Base-by-base conservation (phyloP, 116 monocot species). In the Iris pallida region DNA sequence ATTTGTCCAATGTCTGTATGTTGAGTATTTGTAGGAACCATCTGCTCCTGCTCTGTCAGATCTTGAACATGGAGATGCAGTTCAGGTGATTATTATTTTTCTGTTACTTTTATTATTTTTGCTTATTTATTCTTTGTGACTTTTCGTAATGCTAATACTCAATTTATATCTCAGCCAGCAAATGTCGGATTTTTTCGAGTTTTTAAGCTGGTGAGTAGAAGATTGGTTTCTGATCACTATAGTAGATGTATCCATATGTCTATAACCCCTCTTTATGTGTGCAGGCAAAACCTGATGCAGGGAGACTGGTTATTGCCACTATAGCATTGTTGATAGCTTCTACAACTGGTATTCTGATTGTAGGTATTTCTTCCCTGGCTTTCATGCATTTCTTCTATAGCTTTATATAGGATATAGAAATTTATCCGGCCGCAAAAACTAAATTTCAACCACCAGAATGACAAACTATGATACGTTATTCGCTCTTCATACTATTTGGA, bases 231-330 rank as follows among this genome's bases (percentile, higher is more conserved):
- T 61, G 0, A 7, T 51, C 44, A 16, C 44, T 53, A 20, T 0
- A 9, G 14, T 30, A 6, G 9, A 49, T 40, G 17, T 45, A 55
- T 57, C 45, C 43, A 12, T 56, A 20, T 15, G 18, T 45, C 43
- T 11, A 10, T 47, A 8, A 57, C 13, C n/a, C 49, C 46, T 17
- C 59, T 16, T 6, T 64, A 40, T 48, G 40, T 19, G 61, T 87
- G 52, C 70, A 97, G 97, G 97, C 97, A 48, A 97, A 92, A 64
- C 90, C 90, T 67, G 97, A 97, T 52, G 81, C 90, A 1, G 90
- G 85, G 57, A 83, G 72, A 48, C 75, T 97, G 65, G 66, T 83
- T 61, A 18, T 97, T 43, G 97, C 76, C 53, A 92, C 92, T 3
- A 68, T 92, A 59, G 87, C 90, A 40, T 77, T 97, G 76, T 71